Percentiles rank a stretch among this genome's conserved stretches.
These are phyloP conservation scores for Medicago ruthenica DNA, from an alignment of 306 rosid genomes.

Conservation along the genomic window DNA sequence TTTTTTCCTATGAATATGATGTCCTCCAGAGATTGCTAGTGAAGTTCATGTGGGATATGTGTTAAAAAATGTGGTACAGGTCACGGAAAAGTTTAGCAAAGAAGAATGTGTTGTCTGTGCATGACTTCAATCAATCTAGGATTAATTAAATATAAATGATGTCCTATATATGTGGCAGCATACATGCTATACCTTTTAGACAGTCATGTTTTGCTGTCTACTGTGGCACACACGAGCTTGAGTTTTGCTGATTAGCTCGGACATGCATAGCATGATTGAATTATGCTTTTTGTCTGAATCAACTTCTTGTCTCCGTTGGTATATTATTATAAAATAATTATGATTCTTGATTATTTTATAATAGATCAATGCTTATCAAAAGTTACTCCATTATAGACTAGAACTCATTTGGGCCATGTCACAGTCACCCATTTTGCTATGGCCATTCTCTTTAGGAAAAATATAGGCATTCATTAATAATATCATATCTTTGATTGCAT, in stretches of 20 bases:
- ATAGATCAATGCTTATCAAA: neutral
- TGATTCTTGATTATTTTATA: neutral
- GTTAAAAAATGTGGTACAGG: neutral
- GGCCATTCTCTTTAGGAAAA: slow-evolving; percentile 20
- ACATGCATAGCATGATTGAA: neutral
- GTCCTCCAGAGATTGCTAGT: no score
- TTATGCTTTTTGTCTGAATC: neutral
- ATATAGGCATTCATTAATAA: slow-evolving; percentile 13
- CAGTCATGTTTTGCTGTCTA: slow-evolving; percentile 25
- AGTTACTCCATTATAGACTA: neutral
- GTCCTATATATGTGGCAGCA: slow-evolving; percentile 8
- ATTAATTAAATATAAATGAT: slow-evolving; percentile 10
- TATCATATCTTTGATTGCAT: slow-evolving; percentile 20
- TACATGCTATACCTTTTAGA: slow-evolving; percentile 10
- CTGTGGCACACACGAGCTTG: slow-evolving; percentile 14
- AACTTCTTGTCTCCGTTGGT: neutral
- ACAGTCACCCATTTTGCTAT: neutral
- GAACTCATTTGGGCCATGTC: neutral
- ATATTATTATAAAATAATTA: neutral
- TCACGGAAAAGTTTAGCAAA: neutral
- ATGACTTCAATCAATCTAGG: neutral
- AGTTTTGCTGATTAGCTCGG: slow-evolving; percentile 24
- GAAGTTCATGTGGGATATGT: slow-evolving; percentile 22
- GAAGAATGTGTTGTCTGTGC: slow-evolving; percentile 34
- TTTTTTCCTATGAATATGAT: slow-evolving; percentile 21